Evolutionary conservation across 2,329 filamentous ascomycete genomes (phyloP).

Genomic region (Calonectria fujianensis): DNA sequence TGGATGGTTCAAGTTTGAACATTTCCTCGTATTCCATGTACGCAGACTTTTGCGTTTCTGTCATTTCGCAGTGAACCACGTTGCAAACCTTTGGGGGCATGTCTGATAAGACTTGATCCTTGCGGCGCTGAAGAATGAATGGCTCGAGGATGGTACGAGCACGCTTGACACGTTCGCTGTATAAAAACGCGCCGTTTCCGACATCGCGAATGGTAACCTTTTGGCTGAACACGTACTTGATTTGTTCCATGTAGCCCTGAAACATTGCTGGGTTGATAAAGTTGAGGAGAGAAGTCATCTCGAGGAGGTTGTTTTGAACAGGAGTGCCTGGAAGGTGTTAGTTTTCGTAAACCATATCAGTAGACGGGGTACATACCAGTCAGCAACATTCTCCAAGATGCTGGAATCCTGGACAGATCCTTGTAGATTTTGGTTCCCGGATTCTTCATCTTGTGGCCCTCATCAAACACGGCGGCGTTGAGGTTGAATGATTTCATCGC

Average conservation of each 20-base stretch:
- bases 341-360: not conserved
- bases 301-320: constrained; percentile 94
- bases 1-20: constrained; percentile 77
- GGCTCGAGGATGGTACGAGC: constrained; percentile 95
- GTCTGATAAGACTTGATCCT: constrained; percentile 90
- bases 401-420: constrained; percentile 84
- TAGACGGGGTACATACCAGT: constrained; percentile 56
- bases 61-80: constrained; percentile 89
- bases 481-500: constrained; percentile 70
- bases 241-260: constrained; percentile 82
- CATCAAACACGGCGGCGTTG: constrained; percentile 86
- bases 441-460: constrained; percentile 96
- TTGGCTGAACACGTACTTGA: constrained; percentile 93
- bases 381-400: constrained; percentile 89
- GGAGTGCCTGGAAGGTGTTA: constrained; percentile 83
- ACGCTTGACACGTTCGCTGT: constrained; percentile 88
- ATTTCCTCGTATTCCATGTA: constrained; percentile 81
- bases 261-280: constrained; percentile 95
- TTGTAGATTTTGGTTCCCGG: constrained; percentile 87
- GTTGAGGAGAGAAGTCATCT: constrained; percentile 91
- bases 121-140: constrained; percentile 95
- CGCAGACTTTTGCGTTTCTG: constrained; percentile 80
- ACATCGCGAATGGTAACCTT: constrained; percentile 90
- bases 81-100: constrained; percentile 87
- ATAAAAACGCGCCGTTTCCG: constrained; percentile 88